Evolutionary conservation across 148 eudicot genomes (phyloP).

Genomic region (Polygonum maritimum): DNA sequence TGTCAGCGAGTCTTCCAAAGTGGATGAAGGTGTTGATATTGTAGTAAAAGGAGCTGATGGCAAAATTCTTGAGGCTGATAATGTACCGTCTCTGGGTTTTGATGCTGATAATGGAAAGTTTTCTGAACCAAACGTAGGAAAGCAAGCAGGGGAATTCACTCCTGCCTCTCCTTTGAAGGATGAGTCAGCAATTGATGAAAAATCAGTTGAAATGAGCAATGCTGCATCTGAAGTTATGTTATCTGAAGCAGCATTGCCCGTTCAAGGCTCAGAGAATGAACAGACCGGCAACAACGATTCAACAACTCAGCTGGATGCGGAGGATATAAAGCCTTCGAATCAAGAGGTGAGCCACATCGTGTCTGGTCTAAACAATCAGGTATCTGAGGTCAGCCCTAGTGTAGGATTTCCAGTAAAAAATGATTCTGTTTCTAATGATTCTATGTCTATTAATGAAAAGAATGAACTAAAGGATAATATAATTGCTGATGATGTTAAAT

Average conservation of each 20-base stretch:
- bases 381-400: slow-evolving; percentile 85
- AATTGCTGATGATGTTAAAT: slow-evolving; percentile 90
- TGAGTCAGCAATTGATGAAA: slow-evolving; percentile 14
- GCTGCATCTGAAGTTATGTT: slow-evolving; percentile 16
- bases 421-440: slow-evolving; percentile 86
- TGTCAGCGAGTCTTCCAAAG: not conserved
- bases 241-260: slow-evolving; percentile 19
- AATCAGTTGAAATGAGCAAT: slow-evolving; percentile 15
- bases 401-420: slow-evolving; percentile 80
- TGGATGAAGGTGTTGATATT: slow-evolving; percentile 6
- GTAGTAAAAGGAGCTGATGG: not conserved
- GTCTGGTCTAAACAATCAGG: slow-evolving; percentile 67
- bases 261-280: slow-evolving; percentile 16
- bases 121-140: slow-evolving; percentile 17
- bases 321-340: slow-evolving; percentile 36
- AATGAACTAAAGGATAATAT: slow-evolving; percentile 82
- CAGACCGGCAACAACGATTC: slow-evolving; percentile 22
- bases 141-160: slow-evolving; percentile 18
- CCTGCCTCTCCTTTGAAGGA: slow-evolving; percentile 21
- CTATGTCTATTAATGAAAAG: slow-evolving; percentile 68
- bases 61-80: not conserved
- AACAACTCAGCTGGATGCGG: slow-evolving; percentile 18
- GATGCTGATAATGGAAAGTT: slow-evolving; percentile 17
- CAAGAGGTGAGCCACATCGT: slow-evolving; percentile 42
- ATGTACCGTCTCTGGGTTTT: slow-evolving; percentile 10